Conservation (phyloP, 805 yeast species). For the Candida golubevii region DNA sequence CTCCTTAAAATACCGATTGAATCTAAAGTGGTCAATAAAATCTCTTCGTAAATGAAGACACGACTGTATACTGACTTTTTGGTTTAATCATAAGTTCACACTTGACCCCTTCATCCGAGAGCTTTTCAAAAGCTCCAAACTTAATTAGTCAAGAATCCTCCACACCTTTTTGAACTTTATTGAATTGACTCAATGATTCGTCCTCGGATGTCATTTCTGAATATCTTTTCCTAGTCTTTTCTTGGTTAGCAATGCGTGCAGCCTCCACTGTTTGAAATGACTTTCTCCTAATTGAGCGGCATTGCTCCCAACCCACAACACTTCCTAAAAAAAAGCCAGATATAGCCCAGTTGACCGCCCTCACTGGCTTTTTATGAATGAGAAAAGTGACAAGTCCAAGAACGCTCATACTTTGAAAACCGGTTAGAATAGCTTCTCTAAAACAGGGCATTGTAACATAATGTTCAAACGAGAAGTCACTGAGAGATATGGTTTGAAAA, state of each 20-base stretch:
- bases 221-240: slow-evolving; percentile 30
- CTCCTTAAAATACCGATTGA: neutral
- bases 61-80: no score
- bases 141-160: neutral
- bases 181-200: slow-evolving; percentile 25
- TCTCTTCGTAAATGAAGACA: no score
- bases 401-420: slow-evolving; percentile 68
- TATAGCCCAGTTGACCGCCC: slow-evolving; percentile 77
- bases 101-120: no score
- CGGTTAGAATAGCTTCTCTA: slow-evolving; percentile 73
- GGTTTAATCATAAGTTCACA: no score
- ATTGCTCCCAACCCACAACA: slow-evolving; percentile 89
- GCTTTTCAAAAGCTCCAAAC: no score
- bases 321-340: slow-evolving; percentile 78
- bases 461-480: slow-evolving; percentile 51
- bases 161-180: slow-evolving; percentile 17
- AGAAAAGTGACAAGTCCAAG: slow-evolving; percentile 63
- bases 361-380: slow-evolving; percentile 56
- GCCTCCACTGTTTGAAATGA: slow-evolving; percentile 62
- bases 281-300: slow-evolving; percentile 65
- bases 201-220: slow-evolving; percentile 20
- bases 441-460: slow-evolving; percentile 68
- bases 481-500: slow-evolving; percentile 35
- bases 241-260: slow-evolving; percentile 52
- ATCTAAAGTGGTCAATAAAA: neutral